phyloP scores from a whole-genome alignment of 2,329 filamentous ascomycete species.

The Alternaria triticina region DNA sequence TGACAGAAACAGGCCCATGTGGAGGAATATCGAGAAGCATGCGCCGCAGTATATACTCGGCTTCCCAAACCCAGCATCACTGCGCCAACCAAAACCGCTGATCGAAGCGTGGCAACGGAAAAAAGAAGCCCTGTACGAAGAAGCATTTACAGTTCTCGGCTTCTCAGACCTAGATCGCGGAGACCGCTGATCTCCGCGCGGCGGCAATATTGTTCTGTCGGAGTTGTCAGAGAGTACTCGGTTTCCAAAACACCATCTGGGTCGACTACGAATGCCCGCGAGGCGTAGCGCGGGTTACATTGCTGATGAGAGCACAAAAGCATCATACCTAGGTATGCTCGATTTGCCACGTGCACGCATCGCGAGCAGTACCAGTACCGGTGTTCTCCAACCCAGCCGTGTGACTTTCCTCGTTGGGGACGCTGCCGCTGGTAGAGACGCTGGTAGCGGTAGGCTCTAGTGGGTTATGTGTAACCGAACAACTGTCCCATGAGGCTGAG shows the following conservation, averaged over 20 bases:
- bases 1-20: background rate
- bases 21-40: background rate
- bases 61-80: background rate
- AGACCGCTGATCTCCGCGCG: background rate
- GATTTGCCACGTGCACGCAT: background rate
- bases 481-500: background rate
- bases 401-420: background rate
- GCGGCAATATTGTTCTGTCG: background rate
- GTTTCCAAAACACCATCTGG: background rate
- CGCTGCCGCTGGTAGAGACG: background rate
- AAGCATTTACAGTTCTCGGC: background rate
- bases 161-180: background rate
- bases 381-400: background rate
- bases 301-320: background rate
- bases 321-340: background rate
- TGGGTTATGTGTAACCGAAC: background rate
- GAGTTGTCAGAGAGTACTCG: background rate
- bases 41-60: background rate
- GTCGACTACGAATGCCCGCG: background rate
- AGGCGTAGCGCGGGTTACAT: background rate
- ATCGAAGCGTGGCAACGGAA: background rate
- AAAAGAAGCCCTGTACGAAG: background rate
- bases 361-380: background rate
- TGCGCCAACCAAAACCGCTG: background rate
- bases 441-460: background rate